phyloP scores from a whole-genome alignment of 768 basidiomycete genomes.

The Mycena albidolilacea region DNA sequence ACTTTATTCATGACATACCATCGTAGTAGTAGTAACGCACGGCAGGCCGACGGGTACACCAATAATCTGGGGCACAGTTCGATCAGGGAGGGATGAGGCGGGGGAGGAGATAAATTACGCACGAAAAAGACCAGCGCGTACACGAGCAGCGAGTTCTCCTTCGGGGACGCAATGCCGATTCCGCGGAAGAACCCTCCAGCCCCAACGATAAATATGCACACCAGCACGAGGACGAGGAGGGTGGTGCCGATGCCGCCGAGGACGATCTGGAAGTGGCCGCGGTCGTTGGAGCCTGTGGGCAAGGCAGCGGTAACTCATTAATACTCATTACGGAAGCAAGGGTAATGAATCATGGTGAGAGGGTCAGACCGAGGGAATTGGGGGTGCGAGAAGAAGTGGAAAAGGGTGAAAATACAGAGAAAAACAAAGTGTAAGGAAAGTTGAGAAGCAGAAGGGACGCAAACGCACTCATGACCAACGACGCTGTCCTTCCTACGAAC shows the following conservation, averaged over 20 bases:
- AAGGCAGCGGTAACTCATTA: too few species aligned
- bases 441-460: not conserved
- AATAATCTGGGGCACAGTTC: constrained; percentile 50
- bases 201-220: constrained; percentile 60
- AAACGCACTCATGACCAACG: constrained; percentile 53
- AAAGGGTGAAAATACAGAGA: too few species aligned
- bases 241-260: constrained; percentile 59
- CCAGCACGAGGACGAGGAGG: constrained; percentile 59
- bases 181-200: constrained; percentile 60
- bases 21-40: constrained; percentile 57
- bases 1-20: constrained; percentile 33
- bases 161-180: constrained; percentile 55
- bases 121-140: constrained; percentile 59
- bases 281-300: constrained; percentile 47
- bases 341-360: not conserved
- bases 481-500: constrained; percentile 64
- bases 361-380: not conserved
- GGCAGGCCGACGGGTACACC: constrained; percentile 66
- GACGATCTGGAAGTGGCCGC: constrained; percentile 64
- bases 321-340: too few species aligned
- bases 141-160: constrained; percentile 61
- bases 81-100: not conserved
- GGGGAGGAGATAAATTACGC: constrained; percentile 11
- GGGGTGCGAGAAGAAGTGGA: too few species aligned
- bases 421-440: too few species aligned